Evolutionary conservation across 768 basidiomycete genomes (phyloP), one percentile per base, ranked within the genome.

Genomic region (Suillus alpinus): DNA sequence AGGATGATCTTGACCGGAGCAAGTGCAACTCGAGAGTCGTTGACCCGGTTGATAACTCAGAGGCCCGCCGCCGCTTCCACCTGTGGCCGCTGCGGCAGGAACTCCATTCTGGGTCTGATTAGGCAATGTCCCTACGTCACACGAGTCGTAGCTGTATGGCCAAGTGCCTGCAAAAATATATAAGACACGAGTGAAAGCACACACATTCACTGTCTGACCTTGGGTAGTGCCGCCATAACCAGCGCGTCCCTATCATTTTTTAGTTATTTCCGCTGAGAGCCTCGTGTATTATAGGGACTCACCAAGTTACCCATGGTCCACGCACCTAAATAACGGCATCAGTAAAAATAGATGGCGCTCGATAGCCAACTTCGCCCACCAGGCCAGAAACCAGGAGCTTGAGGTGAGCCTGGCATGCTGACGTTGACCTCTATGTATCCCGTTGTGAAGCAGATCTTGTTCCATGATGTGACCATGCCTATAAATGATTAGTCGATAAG

Each of bases 371-470:
- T 76, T 69, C 6, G 32, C 37, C 3, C 26, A 81, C 87, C 94
- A 58, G 96, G 95, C 95, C 94, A 97, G 62, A 92, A 80, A 6
- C 94, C 94, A 12, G 88, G 83, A 16, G 81, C 78, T 43, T 68
- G 64, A 1, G 82, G 76, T 12, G 77, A 73, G 6, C 91, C 92
- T 18, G 92, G 91, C 65, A 93, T 71, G 69, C 89, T 91, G 20
- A 93, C 67, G n/a, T 80, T 83, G 3, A 89, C 85, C 75, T 97
- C 97, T 59, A 98, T 78, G 69, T 95, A 94, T 2, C 93, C 94
- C 0, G 93, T 94, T 16, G 87, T 95, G 76, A 95, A 97, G 76
- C 95, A 98, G 58, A 97, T 75, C 75, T 97, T 93, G 76, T 97
- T 96, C 95, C 95, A 97, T 13, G 87, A 83, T 65, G 89, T 86